Conservation (phyloP, 371 early-diverging fungal genomes). For the Zopfochytrium polystomum region DNA sequence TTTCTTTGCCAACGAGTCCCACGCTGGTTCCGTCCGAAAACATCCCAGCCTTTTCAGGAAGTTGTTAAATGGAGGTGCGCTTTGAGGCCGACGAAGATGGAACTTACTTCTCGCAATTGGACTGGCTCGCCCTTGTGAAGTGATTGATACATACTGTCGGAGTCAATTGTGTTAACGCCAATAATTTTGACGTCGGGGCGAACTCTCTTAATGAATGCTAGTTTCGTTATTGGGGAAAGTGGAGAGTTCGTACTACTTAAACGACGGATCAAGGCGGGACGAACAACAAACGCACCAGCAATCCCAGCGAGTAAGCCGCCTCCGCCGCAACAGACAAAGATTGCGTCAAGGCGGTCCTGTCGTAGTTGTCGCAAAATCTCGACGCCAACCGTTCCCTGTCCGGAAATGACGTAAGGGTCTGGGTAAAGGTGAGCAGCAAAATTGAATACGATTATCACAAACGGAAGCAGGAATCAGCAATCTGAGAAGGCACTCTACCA, state of each 20-base stretch:
- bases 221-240: too few species aligned
- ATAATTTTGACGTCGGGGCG: conserved; percentile 72
- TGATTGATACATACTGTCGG: conserved; percentile 80
- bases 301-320: conserved; percentile 90
- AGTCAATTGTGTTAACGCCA: conserved; percentile 85
- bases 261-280: background rate
- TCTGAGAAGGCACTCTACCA: conserved; percentile 28
- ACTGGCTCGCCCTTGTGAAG: conserved; percentile 59
- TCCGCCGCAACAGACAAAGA: conserved; percentile 87
- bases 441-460: background rate
- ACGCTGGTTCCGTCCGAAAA: conserved; percentile 96
- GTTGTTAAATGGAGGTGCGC: background rate
- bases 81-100: background rate
- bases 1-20: conserved; percentile 78
- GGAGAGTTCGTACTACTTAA: background rate
- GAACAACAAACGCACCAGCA: conserved; percentile 40
- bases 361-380: conserved; percentile 78
- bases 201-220: conserved; percentile 70
- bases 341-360: conserved; percentile 61
- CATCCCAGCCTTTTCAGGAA: conserved; percentile 86
- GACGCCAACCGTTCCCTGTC: conserved; percentile 91
- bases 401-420: conserved; percentile 94
- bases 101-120: conserved; percentile 40
- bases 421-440: background rate
- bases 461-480: background rate